phyloP scores from a whole-genome alignment of 2,329 filamentous ascomycete species.

The Xylariales sp. region DNA sequence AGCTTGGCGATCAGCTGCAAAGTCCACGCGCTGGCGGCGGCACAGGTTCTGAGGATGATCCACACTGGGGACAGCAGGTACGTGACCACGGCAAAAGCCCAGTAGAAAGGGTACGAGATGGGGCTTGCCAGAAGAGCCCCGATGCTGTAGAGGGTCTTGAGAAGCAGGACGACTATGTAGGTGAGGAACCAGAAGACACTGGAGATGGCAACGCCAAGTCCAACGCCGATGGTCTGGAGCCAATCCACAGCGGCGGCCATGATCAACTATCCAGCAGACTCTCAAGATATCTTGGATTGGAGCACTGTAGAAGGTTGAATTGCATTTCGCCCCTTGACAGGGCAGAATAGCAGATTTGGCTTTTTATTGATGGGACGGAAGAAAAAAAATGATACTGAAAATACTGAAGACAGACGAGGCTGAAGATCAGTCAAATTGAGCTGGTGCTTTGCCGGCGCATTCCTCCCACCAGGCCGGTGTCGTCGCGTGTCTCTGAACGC shows the following conservation, averaged over 20 bases:
- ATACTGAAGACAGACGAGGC: too few relatives aligned
- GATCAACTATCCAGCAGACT: too few relatives aligned
- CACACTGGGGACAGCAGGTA: constrained; percentile 24
- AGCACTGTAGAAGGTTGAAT: too few relatives aligned
- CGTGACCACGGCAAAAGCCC: constrained; percentile 10
- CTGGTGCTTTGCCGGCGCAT: too few relatives aligned
- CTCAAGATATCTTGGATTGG: too few relatives aligned
- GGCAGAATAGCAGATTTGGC: too few relatives aligned
- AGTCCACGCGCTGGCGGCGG: constrained; percentile 10
- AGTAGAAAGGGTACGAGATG: constrained; percentile 15
- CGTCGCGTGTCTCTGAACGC: too few relatives aligned
- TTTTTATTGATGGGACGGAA: too few relatives aligned
- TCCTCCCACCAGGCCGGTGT: too few relatives aligned
- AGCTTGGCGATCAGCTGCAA: constrained; percentile 17
- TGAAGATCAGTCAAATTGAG: too few relatives aligned
- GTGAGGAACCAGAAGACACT: not conserved
- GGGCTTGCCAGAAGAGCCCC: constrained; percentile 23
- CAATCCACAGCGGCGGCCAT: not conserved
- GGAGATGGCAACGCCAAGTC: not conserved
- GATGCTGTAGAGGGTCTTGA: constrained; percentile 14
- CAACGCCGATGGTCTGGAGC: not conserved
- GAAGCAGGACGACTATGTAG: not conserved
- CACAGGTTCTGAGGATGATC: constrained; percentile 12
- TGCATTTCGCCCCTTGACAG: too few relatives aligned
- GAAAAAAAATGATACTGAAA: too few relatives aligned